phyloP scores from a whole-genome alignment of 306 rosid genomes.

The Cucurbita maxima region DNA sequence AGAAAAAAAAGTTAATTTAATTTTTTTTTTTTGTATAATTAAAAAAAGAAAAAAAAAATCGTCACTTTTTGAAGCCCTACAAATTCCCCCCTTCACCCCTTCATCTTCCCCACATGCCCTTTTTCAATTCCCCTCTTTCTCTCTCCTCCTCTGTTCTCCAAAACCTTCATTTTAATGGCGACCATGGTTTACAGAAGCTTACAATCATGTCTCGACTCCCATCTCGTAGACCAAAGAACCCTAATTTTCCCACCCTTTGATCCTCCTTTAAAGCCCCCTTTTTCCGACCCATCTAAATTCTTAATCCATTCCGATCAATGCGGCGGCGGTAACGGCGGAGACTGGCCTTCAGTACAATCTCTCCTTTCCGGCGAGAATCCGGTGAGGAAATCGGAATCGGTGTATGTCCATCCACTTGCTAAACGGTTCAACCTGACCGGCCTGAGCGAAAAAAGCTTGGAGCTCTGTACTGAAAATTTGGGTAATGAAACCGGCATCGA shows the following conservation, averaged over 20 bases:
- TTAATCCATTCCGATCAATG: neutral
- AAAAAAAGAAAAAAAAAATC: neutral
- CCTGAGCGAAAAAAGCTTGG: conserved; percentile 49
- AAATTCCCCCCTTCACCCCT: neutral
- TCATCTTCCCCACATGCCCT: neutral
- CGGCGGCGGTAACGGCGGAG: conserved; percentile 14
- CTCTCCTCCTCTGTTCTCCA: neutral
- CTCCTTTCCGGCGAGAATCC: conserved; percentile 10
- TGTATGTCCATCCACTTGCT: conserved; percentile 45
- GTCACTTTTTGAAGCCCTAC: conserved; percentile 3
- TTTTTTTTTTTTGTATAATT: too few relatives aligned
- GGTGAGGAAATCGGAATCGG: conserved; percentile 8
- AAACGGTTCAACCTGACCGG: conserved; percentile 21
- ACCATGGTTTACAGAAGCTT: neutral
- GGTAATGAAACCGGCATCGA: conserved; percentile 80
- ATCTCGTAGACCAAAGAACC: neutral
- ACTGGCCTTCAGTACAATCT: conserved; percentile 52
- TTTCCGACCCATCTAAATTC: neutral
- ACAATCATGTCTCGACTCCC: neutral
- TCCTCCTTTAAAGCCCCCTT: neutral
- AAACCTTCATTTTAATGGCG: neutral
- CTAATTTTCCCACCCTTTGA: neutral
- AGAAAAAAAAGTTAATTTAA: too few relatives aligned
- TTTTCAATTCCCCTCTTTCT: neutral
- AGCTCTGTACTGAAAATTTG: conserved; percentile 69